Conservation (phyloP, 2,329 filamentous ascomycete species). For the Didymella exigua region DNA sequence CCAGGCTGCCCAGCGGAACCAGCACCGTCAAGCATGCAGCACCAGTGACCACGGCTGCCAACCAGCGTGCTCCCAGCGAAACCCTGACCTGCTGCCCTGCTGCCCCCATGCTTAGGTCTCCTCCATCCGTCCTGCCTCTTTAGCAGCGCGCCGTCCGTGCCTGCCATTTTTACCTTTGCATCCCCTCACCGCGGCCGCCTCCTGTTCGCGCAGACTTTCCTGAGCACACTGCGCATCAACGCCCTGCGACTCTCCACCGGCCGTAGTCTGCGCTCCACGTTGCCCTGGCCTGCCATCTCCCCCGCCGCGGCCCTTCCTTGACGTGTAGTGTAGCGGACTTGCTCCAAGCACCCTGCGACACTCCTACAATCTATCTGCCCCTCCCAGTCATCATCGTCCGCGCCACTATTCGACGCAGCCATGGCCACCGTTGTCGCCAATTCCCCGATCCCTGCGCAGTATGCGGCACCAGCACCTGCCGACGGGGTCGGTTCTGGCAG, state of each 20-base stretch:
- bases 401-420: constrained; percentile 33
- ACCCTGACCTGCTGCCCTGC: constrained; percentile 20
- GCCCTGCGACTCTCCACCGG: constrained; percentile 7
- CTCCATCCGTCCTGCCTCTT: constrained; percentile 16
- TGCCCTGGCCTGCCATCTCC: constrained; percentile 19
- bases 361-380: constrained; percentile 42
- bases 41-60: constrained; percentile 1
- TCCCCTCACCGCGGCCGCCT: constrained; percentile 14
- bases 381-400: constrained; percentile 22
- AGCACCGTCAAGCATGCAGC: constrained; percentile 10
- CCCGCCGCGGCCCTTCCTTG: constrained; percentile 40
- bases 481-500: constrained; percentile 49
- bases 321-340: constrained; percentile 45
- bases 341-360: constrained; percentile 41
- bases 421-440: constrained; percentile 57
- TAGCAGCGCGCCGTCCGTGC: constrained; percentile 19
- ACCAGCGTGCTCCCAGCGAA: constrained; percentile 10
- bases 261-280: constrained; percentile 6
- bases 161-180: constrained; percentile 13
- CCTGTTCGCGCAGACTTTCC: background rate
- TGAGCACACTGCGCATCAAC: constrained; percentile 5
- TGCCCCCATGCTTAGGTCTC: constrained; percentile 8
- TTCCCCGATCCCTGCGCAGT: constrained; percentile 48
- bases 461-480: constrained; percentile 43
- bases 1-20: constrained; percentile 21